Evolutionary conservation across 345 rosid genomes (phyloP).

Genomic region (Tarenaya hassleriana): DNA sequence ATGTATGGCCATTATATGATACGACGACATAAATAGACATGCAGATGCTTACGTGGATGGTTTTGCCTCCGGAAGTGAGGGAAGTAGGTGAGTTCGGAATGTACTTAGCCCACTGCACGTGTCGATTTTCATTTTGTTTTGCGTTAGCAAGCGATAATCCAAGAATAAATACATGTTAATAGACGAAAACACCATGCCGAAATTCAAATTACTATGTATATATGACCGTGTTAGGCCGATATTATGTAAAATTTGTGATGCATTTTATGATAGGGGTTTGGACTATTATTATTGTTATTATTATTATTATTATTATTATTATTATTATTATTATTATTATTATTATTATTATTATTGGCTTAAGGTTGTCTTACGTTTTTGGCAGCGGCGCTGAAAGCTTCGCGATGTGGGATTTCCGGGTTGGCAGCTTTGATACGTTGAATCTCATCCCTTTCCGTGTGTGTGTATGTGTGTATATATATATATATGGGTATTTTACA

Average conservation of each 20-base stretch:
- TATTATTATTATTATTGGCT: too few species aligned
- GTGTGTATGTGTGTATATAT: neutral
- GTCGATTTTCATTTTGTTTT: too few species aligned
- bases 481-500: neutral
- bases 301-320: too few species aligned
- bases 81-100: constrained; percentile 66
- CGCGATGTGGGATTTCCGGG: constrained; percentile 95
- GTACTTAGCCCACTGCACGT: constrained; percentile 99
- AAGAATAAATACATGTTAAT: too few species aligned
- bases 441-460: constrained; percentile 89
- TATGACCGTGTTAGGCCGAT: too few species aligned
- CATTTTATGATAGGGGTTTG: too few species aligned
- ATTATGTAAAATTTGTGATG: neutral
- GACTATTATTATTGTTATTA: too few species aligned
- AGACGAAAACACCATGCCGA: too few species aligned
- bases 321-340: too few species aligned
- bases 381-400: constrained; percentile 95
- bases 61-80: constrained; percentile 42
- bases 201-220: too few species aligned
- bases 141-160: too few species aligned
- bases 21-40: neutral
- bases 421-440: constrained; percentile 93
- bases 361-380: constrained; percentile 83
- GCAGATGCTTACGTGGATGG: constrained; percentile 38
- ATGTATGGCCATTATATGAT: too few species aligned